phyloP scores from a whole-genome alignment of 202 grass and related monocot genomes.

The Schoenoplectus tabernaemontani region DNA sequence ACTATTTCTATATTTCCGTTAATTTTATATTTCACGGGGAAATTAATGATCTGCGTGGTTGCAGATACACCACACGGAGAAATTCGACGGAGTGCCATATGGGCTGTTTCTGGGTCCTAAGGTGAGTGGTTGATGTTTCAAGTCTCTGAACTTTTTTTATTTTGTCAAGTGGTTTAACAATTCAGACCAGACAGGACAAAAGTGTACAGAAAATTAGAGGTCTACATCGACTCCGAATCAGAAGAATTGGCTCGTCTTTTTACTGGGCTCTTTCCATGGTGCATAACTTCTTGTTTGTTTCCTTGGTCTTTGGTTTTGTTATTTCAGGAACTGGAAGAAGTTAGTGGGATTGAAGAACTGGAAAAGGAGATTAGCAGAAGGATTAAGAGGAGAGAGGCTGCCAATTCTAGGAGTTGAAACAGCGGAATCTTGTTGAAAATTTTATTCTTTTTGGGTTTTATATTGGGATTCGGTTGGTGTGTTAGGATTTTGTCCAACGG shows the following conservation, averaged over 20 bases:
- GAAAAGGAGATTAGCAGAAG: conserved; percentile 69
- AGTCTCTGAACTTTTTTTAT: background rate
- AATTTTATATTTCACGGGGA: conserved; percentile 2
- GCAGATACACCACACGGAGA: conserved; percentile 97
- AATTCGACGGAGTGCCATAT: conserved; percentile 81
- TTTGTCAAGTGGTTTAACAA: background rate
- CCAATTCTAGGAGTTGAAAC: conserved; percentile 26
- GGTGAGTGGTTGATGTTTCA: conserved; percentile 28
- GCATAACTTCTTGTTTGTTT: background rate
- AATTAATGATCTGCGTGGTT: conserved; percentile 13
- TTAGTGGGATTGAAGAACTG: conserved; percentile 69
- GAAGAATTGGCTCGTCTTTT: background rate
- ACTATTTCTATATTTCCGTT: background rate
- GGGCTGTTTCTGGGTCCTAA: conserved; percentile 90
- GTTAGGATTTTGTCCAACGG: background rate
- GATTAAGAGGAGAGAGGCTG: conserved; percentile 47
- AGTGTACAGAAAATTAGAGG: background rate
- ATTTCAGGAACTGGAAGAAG: conserved; percentile 72
- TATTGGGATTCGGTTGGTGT: background rate
- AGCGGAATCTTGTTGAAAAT: background rate
- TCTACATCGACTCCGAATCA: background rate
- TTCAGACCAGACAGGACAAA: background rate
- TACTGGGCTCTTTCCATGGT: background rate
- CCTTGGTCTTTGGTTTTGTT: background rate
- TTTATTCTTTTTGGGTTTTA: background rate